Base-by-base conservation (phyloP, 202 grass and related monocot species). In the Schoenoplectus triqueter region DNA sequence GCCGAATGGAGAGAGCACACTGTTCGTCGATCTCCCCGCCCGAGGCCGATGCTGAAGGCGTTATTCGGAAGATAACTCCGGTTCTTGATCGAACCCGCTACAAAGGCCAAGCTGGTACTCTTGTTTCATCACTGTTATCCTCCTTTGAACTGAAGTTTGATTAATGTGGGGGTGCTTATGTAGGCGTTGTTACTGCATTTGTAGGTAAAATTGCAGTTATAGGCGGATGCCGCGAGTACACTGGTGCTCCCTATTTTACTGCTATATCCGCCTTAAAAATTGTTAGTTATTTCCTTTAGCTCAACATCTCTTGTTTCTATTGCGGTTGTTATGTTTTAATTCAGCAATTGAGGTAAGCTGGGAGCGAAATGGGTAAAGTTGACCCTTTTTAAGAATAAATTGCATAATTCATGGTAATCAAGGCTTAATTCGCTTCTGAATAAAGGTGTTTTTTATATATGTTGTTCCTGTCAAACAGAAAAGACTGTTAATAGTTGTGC, bases 211-310 rank as follows among this genome's bases (percentile, higher is more conserved):
- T 98, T 87, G 95, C 95, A 46, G 88, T 98, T 69, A 92, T 98
- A 11, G 92, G 95, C 88, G 95, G 95, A 84, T 98, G 95, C 51
- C 95, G 95, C 46, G 95, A 98, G 80, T 98, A 98, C 68, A 98
- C 95, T 2, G 95, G 95, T 3, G 95, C 95, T 89, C 95, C 95
- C 86, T 98, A 93, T 84, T 98, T 98, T 84, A 86, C 95, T 2
- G 92, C 95, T 71, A 98, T 98, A 85, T 98, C 95, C 83, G 95
- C 92, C 50, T 87, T 98, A 68, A 98, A 91, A 94, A 75, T 95
- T 84, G 95, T 98, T 10, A 88, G 92, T 93, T 85, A 69, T 85
- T 52, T 68, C 11, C 48, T 41, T 48, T 20, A 84, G 14, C 63
- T 80, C 22, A 59, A 42, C 0, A 5, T n/a, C 45, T 55, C n/a